Percentiles rank a stretch among this genome's conserved stretches.
phyloP scores from a whole-genome alignment of 192 early-diverging fungal genomes.

The Linnemannia exigua region DNA sequence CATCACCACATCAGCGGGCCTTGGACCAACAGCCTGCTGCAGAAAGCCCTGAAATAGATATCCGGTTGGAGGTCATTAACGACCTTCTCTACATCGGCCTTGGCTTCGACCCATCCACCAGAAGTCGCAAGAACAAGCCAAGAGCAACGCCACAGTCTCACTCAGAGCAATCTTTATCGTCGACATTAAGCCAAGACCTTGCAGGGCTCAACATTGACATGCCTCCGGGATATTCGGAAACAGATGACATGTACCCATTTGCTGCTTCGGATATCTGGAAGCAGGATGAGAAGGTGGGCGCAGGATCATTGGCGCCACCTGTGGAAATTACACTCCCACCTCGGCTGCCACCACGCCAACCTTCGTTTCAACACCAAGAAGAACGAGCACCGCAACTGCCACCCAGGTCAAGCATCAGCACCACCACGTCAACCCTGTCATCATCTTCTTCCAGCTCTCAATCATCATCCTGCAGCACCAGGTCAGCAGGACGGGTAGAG shows the following conservation, averaged over 20 bases:
- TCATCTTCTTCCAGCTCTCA: slow-evolving; percentile 12
- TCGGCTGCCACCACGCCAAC: slow-evolving; percentile 17
- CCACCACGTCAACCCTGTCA: background rate
- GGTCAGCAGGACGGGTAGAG: slow-evolving; percentile 11
- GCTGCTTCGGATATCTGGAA: slow-evolving; percentile 20
- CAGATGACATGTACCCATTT: slow-evolving; percentile 13
- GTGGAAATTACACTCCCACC: slow-evolving; percentile 4
- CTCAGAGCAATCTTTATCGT: background rate
- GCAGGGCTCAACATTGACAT: slow-evolving; percentile 28
- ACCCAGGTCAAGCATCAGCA: slow-evolving; percentile 14
- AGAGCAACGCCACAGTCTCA: background rate
- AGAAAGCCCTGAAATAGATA: slow-evolving; percentile 30
- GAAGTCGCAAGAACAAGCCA: slow-evolving; percentile 22
- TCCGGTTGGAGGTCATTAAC: slow-evolving; percentile 50
- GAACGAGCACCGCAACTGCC: slow-evolving; percentile 31
- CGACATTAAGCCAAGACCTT: slow-evolving; percentile 16
- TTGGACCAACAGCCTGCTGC: background rate
- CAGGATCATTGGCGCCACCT: background rate
- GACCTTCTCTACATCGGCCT: slow-evolving; percentile 53
- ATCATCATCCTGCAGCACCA: slow-evolving; percentile 3
- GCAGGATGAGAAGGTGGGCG: background rate
- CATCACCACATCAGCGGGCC: slow-evolving; percentile 11
- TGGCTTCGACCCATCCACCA: slow-evolving; percentile 50
- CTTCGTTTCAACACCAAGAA: background rate
- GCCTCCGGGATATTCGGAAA: slow-evolving; percentile 31